Conservation (phyloP, 2,329 filamentous ascomycete species). For the Fusarium keratoplasticum region DNA sequence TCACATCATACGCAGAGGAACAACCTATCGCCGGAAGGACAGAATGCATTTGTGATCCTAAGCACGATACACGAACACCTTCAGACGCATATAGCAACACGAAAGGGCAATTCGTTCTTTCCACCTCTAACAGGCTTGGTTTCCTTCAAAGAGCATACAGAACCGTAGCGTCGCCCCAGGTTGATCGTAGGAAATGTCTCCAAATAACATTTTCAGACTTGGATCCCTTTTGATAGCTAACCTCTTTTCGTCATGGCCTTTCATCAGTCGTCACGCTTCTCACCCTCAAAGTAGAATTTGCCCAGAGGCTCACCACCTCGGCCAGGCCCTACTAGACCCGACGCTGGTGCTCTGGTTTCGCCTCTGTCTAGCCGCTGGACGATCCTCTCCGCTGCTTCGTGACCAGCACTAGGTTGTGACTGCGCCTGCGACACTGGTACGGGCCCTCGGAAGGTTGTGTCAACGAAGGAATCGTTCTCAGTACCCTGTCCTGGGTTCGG, state of each 20-base stretch:
- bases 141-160: neutral
- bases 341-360: conserved; percentile 54
- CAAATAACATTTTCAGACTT: neutral
- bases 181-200: neutral
- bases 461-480: conserved; percentile 68
- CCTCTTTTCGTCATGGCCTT: neutral
- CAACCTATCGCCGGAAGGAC: neutral
- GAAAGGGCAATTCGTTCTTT: neutral
- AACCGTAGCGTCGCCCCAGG: neutral
- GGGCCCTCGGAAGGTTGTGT: conserved; percentile 72
- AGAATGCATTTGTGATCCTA: conserved; percentile 17
- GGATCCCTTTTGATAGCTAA: neutral
- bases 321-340: conserved; percentile 57
- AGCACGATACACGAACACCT: neutral
- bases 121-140: neutral
- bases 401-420: conserved; percentile 38
- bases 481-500: conserved; percentile 60
- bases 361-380: conserved; percentile 67
- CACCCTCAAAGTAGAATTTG: conserved; percentile 70
- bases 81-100: neutral
- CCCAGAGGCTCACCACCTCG: conserved; percentile 62
- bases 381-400: conserved; percentile 73
- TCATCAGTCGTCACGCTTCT: conserved; percentile 35
- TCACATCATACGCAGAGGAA: neutral
- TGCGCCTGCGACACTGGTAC: conserved; percentile 55